These are phyloP conservation scores for Backusella circina DNA, from an alignment of 192 early-diverging fungal species.

Conservation along the genomic window DNA sequence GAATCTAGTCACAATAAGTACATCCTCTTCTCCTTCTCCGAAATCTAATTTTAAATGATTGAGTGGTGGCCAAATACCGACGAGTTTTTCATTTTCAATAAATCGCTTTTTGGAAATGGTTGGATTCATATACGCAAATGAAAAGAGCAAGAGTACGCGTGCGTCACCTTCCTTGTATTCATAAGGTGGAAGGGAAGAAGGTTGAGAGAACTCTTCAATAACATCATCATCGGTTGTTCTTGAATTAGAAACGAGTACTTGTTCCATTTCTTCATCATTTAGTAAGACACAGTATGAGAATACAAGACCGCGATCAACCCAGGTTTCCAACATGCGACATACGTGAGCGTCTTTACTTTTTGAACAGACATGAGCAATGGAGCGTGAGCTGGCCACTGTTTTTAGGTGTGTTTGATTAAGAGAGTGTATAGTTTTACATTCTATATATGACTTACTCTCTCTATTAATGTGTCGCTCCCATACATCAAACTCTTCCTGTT, in stretches of 20 bases:
- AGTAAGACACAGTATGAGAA: neutral
- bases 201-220: slow-evolving; percentile 2
- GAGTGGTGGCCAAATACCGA: neutral
- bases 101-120: neutral
- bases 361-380: neutral
- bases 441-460: neutral
- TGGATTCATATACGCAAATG: neutral
- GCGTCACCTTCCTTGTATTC: neutral
- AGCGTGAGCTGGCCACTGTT: neutral
- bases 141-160: neutral
- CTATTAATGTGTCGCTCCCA: neutral
- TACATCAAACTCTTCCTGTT: neutral
- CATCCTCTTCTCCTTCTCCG: neutral
- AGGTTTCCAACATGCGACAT: neutral
- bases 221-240: neutral
- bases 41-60: neutral
- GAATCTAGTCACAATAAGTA: neutral
- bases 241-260: neutral
- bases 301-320: neutral
- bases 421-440: no score
- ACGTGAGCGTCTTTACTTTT: neutral
- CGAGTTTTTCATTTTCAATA: neutral
- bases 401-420: neutral
- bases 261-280: neutral
- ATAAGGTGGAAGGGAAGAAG: neutral